phyloP scores from a whole-genome alignment of 2,329 filamentous ascomycete genomes.

The Cadophora gregata region DNA sequence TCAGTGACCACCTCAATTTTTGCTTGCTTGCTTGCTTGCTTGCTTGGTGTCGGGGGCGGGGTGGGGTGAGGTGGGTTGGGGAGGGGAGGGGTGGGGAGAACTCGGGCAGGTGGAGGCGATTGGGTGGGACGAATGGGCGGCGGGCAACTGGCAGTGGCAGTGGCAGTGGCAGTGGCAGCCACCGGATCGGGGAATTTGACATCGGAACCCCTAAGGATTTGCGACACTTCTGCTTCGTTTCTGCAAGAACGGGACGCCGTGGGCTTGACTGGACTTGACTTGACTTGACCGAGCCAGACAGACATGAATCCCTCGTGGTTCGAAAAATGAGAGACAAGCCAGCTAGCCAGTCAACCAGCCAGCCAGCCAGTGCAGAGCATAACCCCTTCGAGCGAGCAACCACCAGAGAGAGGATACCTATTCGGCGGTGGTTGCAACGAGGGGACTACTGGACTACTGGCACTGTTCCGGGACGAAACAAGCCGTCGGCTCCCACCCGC shows the following conservation, averaged over 20 bases:
- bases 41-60: no score
- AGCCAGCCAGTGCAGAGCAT: not conserved
- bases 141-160: no score
- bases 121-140: not conserved
- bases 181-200: conserved; percentile 1
- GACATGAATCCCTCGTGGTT: not conserved
- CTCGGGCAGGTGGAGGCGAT: conserved; percentile 6
- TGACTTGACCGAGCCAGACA: not conserved
- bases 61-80: no score
- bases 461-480: conserved; percentile 5
- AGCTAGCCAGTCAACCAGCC: no score
- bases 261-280: not conserved
- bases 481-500: conserved; percentile 8
- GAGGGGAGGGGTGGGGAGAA: not conserved
- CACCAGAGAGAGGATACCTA: not conserved
- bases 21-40: no score
- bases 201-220: not conserved
- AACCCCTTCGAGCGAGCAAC: not conserved
- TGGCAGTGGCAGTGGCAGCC: no score
- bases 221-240: not conserved
- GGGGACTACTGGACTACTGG: not conserved
- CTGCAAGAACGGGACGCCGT: conserved; percentile 5
- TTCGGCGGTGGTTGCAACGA: no score
- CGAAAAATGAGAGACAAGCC: not conserved
- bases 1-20: no score